These are phyloP conservation scores for Xerocomus minutiporus DNA, from an alignment of 1,284 basidiomycete genomes.

Conservation along the genomic window DNA sequence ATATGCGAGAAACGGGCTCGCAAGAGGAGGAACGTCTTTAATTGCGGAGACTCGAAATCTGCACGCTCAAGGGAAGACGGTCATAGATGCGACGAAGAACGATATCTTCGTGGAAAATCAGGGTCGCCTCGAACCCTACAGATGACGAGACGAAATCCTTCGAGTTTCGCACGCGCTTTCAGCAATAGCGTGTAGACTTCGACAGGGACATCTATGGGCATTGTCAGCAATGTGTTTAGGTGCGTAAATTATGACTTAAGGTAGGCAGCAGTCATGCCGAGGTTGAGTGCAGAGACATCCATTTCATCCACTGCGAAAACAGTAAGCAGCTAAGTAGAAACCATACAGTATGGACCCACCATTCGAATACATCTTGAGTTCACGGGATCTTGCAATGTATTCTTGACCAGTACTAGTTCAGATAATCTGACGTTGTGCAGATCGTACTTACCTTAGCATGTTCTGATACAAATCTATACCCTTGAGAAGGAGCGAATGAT, in stretches of 20 bases:
- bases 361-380: constrained; percentile 96
- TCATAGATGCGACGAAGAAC: constrained; percentile 88
- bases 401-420: constrained; percentile 80
- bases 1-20: constrained; percentile 97
- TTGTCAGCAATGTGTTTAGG: no score
- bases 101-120: constrained; percentile 15
- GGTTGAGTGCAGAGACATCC: constrained; percentile 54
- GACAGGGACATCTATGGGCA: no score
- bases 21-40: constrained; percentile 96
- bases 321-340: constrained; percentile 8
- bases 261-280: constrained; percentile 86
- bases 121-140: no score
- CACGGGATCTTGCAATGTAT: constrained; percentile 85
- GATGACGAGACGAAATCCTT: no score
- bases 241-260: constrained; percentile 77
- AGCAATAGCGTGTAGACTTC: no score
- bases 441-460: no score
- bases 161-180: no score
- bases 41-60: constrained; percentile 91
- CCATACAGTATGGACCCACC: constrained; percentile 44
- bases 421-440: constrained; percentile 74
- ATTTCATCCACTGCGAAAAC: constrained; percentile 75
- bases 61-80: constrained; percentile 84
- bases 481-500: constrained; percentile 6
- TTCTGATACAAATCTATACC: not conserved